These are phyloP conservation scores for Atkinsonella texensis DNA, from an alignment of 2,329 filamentous ascomycete genomes.

Conservation along the genomic window DNA sequence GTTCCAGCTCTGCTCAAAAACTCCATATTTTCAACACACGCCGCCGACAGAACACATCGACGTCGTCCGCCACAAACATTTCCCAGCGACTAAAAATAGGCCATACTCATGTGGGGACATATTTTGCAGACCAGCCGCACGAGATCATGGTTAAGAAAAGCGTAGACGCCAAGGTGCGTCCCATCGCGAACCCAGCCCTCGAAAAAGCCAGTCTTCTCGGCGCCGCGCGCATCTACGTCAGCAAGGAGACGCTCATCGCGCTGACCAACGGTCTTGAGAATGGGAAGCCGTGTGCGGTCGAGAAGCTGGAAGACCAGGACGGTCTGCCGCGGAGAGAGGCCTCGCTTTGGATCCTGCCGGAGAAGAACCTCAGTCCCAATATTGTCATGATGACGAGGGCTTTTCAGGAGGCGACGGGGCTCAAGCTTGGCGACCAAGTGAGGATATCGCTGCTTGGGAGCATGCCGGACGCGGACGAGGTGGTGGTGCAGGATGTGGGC, in stretches of 20 bases:
- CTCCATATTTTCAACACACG: too few species aligned
- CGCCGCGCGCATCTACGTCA: conserved; percentile 35
- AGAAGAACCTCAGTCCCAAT: conserved; percentile 53
- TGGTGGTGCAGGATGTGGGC: conserved; percentile 50
- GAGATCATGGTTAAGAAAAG: conserved; percentile 21
- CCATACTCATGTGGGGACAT: background rate
- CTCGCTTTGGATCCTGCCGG: conserved; percentile 36
- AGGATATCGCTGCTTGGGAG: conserved; percentile 45
- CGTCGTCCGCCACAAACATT: background rate
- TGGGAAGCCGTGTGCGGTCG: conserved; percentile 30
- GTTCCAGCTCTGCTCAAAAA: too few species aligned
- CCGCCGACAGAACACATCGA: too few species aligned
- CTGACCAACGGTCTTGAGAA: conserved; percentile 31
- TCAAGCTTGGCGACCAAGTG: conserved; percentile 58
- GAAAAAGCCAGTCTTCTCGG: conserved; percentile 30
- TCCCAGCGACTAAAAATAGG: too few species aligned
- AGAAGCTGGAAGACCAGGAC: conserved; percentile 16
- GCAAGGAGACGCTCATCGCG: conserved; percentile 33
- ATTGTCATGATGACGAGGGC: conserved; percentile 62
- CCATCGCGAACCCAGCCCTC: conserved; percentile 27
- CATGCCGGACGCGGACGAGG: conserved; percentile 41
- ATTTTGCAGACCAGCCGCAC: conserved; percentile 4
- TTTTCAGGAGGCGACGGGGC: conserved; percentile 58
- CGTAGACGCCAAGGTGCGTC: conserved; percentile 29
- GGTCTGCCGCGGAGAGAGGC: conserved; percentile 27